Evolutionary conservation across 257 asterid genomes (phyloP), one percentile per base, ranked within the genome.

Genomic region (Jacaranda mimosifolia): DNA sequence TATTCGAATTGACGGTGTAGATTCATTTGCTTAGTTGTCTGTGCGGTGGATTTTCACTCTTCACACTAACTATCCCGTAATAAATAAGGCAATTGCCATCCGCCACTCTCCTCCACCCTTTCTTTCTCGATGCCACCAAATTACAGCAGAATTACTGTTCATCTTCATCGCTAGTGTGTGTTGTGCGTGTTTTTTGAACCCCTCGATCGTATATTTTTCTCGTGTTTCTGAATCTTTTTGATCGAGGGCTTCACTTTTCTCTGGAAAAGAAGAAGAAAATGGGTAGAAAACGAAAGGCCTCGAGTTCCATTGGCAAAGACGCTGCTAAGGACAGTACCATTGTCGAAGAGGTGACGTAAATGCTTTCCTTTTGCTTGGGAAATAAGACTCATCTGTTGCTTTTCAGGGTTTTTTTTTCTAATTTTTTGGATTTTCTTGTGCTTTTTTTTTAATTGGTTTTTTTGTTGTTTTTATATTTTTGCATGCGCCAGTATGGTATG

Each of bases 261-360:
- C 14, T 7, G 48, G 15, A 12, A 39, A 35, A 62, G 45, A 62
- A 35, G 75, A 53, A 9, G 70, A 51, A 62, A 18, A 83, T 83
- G 87, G 84, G 82, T 10, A 73, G 64, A 45, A 77, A 73, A 57
- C 80, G 75, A 64, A 83, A 42, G 46, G 32, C 2, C 32, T 26
- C 32, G 1, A 26, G 32, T 17, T 6, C 57, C 63, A 43, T 49
- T 43, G 65, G 38, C 46, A 26, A 46, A n/a, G 52, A 83, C 80
- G 86, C 79, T 26, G 32, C 32, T 26, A 2, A 26, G 32, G 32
- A 26, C 32, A 26, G 32, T 26, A 14, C 55, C 62, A 40, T 46
- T 42, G 64, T 45, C 43, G n/a, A 45, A 15, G 51, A 83, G 84
- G 86, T 83, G 64, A 10, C 52, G 2, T 38, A 49, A 18, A 7